Evolutionary conservation across 2,329 filamentous ascomycete species (phyloP), one percentile per base, ranked within the genome.

Genomic region (Fusarium floridanum): DNA sequence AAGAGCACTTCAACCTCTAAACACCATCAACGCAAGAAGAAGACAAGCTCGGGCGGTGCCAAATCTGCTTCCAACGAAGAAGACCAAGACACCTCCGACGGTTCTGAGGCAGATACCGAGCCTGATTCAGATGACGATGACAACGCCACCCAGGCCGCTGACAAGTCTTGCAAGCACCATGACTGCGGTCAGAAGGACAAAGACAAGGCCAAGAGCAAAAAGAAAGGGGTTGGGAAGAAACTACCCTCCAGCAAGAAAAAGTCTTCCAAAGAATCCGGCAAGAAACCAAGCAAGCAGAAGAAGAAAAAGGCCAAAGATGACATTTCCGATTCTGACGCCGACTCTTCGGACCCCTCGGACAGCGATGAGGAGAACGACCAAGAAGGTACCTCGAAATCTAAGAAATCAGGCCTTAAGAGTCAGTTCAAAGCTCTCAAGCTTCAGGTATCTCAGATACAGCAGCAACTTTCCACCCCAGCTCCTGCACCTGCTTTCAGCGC

Each of bases 341-440:
- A 80, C 56, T 77, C 78, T 12, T 77, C 78, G 3, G 79, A 77
- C 32, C 77, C 71, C 17, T 73, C 68, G 6, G 59, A 71, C 8
- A 65, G 69, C 11, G 78, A 79, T 6, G 64, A 68, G 22, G 70
- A 71, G 16, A 71, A 70, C 0, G 76, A 78, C 4, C 57, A 55
- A 41, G 71, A 77, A 22, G 68, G 67, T 20, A 64, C 60, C 29
- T 56, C 60, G 1, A 27, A 45, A 22, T 48, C 60, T 36, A 17
- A 67, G 48, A 36, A 69, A 22, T 34, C 74, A 14, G 73, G 76
- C 6, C 70, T 84, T 22, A 70, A 78, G 59, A 66, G 71, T 9
- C 81, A 84, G 6, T 70, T 82, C 20, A 74, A 79, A 24, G 67
- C 78, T n/a, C 75, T 83, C 59, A 73, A 78, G 45, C 71, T 79